Percentiles rank a stretch among this genome's conserved stretches.
These are phyloP conservation scores for Termitomyces sp. DNA, from an alignment of 768 basidiomycete genomes.

Conservation along the genomic window DNA sequence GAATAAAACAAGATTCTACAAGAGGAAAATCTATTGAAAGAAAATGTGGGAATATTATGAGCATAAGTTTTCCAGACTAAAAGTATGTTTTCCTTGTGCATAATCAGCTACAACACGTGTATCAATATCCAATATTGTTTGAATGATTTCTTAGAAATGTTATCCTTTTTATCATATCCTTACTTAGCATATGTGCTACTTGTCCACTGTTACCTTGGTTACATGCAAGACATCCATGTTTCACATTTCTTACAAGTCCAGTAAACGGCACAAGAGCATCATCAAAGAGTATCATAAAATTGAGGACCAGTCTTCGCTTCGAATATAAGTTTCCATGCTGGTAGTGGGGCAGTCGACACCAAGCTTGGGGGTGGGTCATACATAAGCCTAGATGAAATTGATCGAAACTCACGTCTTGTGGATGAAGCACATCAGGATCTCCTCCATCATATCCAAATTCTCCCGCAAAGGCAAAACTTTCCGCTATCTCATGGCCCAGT, in stretches of 20 bases:
- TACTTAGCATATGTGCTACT: no score
- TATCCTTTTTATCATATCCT: no score
- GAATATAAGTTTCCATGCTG: slow-evolving; percentile 6
- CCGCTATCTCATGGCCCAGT: not conserved
- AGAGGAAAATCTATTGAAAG: no score
- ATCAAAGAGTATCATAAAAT: not conserved
- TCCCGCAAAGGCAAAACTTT: slow-evolving; percentile 1
- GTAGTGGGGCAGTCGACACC: slow-evolving; percentile 4
- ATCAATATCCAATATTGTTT: no score
- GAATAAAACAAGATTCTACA: no score
- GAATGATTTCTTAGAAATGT: no score
- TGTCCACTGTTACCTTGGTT: no score
- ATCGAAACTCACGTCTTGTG: not conserved
- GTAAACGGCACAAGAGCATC: not conserved
- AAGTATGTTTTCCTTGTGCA: no score
- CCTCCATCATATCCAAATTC: slow-evolving; percentile 5
- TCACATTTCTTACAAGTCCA: not conserved
- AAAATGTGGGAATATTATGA: no score
- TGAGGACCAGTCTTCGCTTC: slow-evolving; percentile 3
- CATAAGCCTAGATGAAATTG: not conserved
- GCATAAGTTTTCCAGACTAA: no score
- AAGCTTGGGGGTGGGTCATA: not conserved
- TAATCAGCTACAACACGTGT: no score
- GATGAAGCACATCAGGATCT: slow-evolving; percentile 2
- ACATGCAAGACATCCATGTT: no score